These are phyloP conservation scores for Scortechinia acanthostroma DNA, from an alignment of 2,329 filamentous ascomycete genomes.

Conservation along the genomic window DNA sequence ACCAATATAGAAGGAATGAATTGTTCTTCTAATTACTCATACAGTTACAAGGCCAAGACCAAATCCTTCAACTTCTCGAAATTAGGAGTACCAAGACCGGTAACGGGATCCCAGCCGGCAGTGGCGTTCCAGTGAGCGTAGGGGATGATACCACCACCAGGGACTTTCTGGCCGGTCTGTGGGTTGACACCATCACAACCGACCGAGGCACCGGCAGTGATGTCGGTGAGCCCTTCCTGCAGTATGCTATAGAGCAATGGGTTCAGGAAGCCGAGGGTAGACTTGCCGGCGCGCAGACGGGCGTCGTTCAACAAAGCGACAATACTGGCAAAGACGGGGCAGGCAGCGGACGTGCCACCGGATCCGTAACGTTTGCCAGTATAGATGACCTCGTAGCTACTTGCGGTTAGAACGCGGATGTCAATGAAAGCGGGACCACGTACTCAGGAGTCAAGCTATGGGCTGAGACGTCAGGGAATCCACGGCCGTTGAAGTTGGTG, in stretches of 20 bases:
- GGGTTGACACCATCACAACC: background rate
- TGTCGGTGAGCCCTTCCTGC: conserved; percentile 22
- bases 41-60: conserved; percentile 5
- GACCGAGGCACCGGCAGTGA: conserved; percentile 13
- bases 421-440: background rate
- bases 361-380: conserved; percentile 21
- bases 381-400: conserved; percentile 25
- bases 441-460: conserved; percentile 20
- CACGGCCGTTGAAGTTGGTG: conserved; percentile 39
- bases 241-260: conserved; percentile 44
- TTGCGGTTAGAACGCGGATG: conserved; percentile 16
- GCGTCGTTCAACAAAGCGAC: conserved; percentile 60
- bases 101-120: conserved; percentile 9
- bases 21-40: too few relatives aligned
- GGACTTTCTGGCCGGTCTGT: background rate
- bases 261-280: conserved; percentile 50
- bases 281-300: conserved; percentile 42
- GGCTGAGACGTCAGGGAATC: conserved; percentile 53
- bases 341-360: conserved; percentile 38
- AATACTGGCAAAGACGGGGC: conserved; percentile 55
- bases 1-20: too few relatives aligned
- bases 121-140: conserved; percentile 7
- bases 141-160: conserved; percentile 5
- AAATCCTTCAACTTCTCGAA: conserved; percentile 4
- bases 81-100: conserved; percentile 6